Base-by-base conservation (phyloP, 2,329 filamentous ascomycete genomes). In the Neospermospora avenae region DNA sequence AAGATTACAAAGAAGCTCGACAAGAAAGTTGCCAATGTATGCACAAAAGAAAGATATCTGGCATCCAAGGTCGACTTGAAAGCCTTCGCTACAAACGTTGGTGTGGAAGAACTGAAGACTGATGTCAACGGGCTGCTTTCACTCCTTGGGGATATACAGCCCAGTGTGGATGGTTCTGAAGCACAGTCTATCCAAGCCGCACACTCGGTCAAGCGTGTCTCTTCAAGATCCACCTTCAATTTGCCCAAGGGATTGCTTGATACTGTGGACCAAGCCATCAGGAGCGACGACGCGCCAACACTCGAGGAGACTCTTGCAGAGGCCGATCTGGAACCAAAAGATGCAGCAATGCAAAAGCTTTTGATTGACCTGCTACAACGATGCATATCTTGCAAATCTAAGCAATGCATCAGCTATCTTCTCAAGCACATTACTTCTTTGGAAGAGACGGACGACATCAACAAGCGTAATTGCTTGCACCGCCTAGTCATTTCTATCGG, bases 1-100 rank as follows among this genome's bases (percentile, higher is more conserved):
- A 99, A 99, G 78, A 99, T 99, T 74, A 96, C 95, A 55, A 99
- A 99, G 80, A 99, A 99, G 77, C 80, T 97, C 48, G 95, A 99
- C 77, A 99, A 99, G 78, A 97, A 96, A 77, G 84, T 97, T 2
- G 82, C 88, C 1, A 82, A 84, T 48, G 84, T 86, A 3, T 83
- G 87, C 54, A 88, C 90, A 0, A 93, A 97, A 77, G 87, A 90
- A 72, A 85, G 87, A 60, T 99, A 98, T 71, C 81, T 99, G 61
- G 86, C 89, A 42, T 91, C 91, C 49, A 96, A 96, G 77, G 93
- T 99, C 59, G 91, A 96, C 67, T 87, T 90, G 1, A 88, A 87
- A 66, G 85, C 90, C 0, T 99, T 99, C 75, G 91, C 93, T 18
- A 93, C 90, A 63, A 93, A 89, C 67, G 73, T 78, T 24, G 78